Base-by-base conservation (phyloP, 176 grass and related monocot species). In the Urochloa ruziziensis region DNA sequence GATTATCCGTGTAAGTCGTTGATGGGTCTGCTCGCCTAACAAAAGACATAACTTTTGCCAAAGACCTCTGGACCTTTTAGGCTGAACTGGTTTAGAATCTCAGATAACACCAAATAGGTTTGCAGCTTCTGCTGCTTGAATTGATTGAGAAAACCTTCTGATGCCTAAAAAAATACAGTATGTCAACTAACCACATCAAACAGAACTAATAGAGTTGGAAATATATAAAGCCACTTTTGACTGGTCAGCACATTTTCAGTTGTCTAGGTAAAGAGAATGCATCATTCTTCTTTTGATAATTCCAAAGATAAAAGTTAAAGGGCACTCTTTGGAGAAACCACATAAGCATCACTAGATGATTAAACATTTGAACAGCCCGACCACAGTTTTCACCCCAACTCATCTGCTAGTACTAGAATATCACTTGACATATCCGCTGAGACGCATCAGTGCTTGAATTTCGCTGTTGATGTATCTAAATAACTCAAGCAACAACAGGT, bases 41-140 rank as follows among this genome's bases (percentile, higher is more conserved):
- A 68, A 83, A 90, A 86, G 88, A 90, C 88, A 90, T 90, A 46
- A 59, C 80, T 73, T 78, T 71, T 65, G 16, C 29, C 57, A 23
- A 72, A 70, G 30, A 48, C 81, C 54, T 78, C 56, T 58, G 27
- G 48, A 25, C 58, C 28, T 49, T 61, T 47, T 43, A 79, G 51
- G 64, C 18, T 66, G 66, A 83, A 67, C 42, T 23, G 4, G 24
- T n/a, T 67, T 29, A 58, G 5, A 58, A 60, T 39, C 13, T 62
- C 49, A 25, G 62, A 35, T 68, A 37, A 75, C 15, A 67, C 24
- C 13, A 65, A 63, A 61, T 76, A 5, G 40, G 19, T 19, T 39
- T 0, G 13, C 16, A 36, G 75, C 48, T 51, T 86, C 34, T 24
- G 74, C 48, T 68, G 49, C 39, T 74, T 81, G 51, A 85, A 87